Percentiles rank a stretch among this genome's conserved stretches.
Conservation (phyloP, 306 rosid genomes). For the Rosa lucieae region DNA sequence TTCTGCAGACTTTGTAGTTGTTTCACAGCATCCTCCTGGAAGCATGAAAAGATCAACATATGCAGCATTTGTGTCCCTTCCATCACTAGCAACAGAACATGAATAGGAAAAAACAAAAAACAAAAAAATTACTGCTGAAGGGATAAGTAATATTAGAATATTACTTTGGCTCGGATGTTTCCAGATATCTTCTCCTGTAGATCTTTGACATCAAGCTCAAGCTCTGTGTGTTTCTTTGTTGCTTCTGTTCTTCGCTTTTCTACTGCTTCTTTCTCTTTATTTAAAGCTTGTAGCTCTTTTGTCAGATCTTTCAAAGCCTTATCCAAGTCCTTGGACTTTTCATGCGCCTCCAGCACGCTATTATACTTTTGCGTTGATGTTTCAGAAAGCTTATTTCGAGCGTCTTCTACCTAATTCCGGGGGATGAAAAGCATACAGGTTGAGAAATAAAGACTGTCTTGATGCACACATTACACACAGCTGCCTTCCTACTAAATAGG, state of each 20-base stretch:
- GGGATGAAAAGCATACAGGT: constrained; percentile 8
- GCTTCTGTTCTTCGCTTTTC: constrained; percentile 73
- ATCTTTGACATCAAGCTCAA: constrained; percentile 93
- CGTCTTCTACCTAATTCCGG: constrained; percentile 64
- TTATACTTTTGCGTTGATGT: constrained; percentile 74
- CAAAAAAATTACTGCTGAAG: background rate
- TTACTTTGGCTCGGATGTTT: constrained; percentile 68
- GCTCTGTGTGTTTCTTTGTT: constrained; percentile 72
- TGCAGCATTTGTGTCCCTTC: constrained; percentile 20
- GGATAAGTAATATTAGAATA: constrained; percentile 8
- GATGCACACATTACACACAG: background rate
- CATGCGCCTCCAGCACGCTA: constrained; percentile 90
- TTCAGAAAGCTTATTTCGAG: constrained; percentile 78
- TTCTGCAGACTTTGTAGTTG: constrained; percentile 61
- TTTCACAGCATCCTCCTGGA: constrained; percentile 74
- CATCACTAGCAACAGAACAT: background rate
- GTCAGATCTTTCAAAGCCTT: constrained; percentile 71
- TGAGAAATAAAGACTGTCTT: constrained; percentile 8
- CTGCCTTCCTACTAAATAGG: background rate
- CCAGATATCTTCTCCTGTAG: constrained; percentile 76
- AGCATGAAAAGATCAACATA: constrained; percentile 26
- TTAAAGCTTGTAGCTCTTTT: constrained; percentile 76
- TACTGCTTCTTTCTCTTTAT: constrained; percentile 78
- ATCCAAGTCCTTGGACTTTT: constrained; percentile 83
- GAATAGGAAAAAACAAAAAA: background rate